phyloP scores from a whole-genome alignment of 2,329 filamentous ascomycete genomes.

The Fusarium albidum region DNA sequence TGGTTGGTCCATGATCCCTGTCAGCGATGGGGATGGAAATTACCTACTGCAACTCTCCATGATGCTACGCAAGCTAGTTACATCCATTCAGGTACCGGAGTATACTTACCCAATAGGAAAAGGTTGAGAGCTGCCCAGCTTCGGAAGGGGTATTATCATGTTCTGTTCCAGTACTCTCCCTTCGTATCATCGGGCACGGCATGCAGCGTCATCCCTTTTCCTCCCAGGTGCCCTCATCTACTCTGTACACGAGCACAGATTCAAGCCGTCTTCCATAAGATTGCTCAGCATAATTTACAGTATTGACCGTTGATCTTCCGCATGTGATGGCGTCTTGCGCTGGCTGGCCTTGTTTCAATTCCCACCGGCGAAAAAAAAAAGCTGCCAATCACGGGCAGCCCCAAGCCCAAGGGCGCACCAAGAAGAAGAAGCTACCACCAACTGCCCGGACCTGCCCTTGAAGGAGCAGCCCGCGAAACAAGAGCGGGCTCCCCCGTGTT shows the following conservation, averaged over 20 bases:
- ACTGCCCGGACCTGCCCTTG: too few species aligned
- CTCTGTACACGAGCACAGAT: too few species aligned
- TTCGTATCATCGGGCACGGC: constrained; percentile 1
- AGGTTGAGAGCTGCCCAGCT: constrained; percentile 1
- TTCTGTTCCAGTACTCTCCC: constrained; percentile 5
- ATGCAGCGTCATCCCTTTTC: constrained; percentile 12
- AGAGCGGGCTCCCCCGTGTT: constrained; percentile 27
- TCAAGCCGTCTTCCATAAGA: too few species aligned
- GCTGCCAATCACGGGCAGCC: constrained; percentile 28
- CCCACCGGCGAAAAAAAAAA: not conserved
- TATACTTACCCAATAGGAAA: constrained; percentile 31
- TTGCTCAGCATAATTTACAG: too few species aligned
- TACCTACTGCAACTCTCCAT: constrained; percentile 37
- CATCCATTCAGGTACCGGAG: constrained; percentile 30
- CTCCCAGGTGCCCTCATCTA: not conserved
- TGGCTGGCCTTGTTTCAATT: constrained; percentile 21
- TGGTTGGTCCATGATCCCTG: constrained; percentile 32
- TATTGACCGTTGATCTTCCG: not conserved
- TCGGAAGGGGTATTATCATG: constrained; percentile 11
- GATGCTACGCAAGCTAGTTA: too few species aligned
- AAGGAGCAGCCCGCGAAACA: constrained; percentile 25
- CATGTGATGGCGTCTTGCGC: not conserved
- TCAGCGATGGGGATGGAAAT: constrained; percentile 35
- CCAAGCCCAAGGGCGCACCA: not conserved
- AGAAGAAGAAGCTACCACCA: constrained; percentile 15